Base-by-base conservation (phyloP, 2,329 filamentous ascomycete genomes). In the Phoma sp. region DNA sequence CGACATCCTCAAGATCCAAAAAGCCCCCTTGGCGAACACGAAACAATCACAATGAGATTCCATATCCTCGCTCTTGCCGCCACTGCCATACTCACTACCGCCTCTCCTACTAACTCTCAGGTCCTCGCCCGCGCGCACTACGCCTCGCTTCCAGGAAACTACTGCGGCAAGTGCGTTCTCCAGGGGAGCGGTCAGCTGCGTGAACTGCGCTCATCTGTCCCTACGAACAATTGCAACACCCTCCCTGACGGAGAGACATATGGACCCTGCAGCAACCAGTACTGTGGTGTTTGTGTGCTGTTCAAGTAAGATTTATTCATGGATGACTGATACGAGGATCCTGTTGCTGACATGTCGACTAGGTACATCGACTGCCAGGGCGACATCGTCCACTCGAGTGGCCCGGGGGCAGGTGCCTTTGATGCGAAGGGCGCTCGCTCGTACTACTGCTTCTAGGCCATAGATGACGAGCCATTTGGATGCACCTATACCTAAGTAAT, bases 221-320 rank as follows among this genome's bases (percentile, higher is more conserved):
- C 43, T 11, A 11, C 18, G n/a, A 26, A 38, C 25, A 43, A 30
- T 26, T 55, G 52, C 11, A 40, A 37, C 28, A 50, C 46, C 1
- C 28, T 50, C 7, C 17, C 36, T 10, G 12, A 46, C 7, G 33
- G 32, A 7, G 46, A 46, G 18, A n/a, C 46, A 10, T 46, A 46
- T 17, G 25, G 10, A 1, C n/a, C 17, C 12, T 46, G 52, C 29
- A 30, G 21, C 3, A 55, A 55, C 29, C 39, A 36, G 29, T 46
- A 42, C 17, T 55, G 52, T n/a, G 52, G 52, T 11, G 28, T 50
- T 11, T 55, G 52, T 17, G 20, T 50, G 1, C 21, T 55, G n/a
- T 55, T 46, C 45, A 40, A 39, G 46, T 50, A 32, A 36, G 20
- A 34, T 2, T 7, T 14, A 12, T 11, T n/a, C 7, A 12, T 14